Conservation (phyloP, 1,139 yeast genomes). For the Suhomyces chickasaworum region DNA sequence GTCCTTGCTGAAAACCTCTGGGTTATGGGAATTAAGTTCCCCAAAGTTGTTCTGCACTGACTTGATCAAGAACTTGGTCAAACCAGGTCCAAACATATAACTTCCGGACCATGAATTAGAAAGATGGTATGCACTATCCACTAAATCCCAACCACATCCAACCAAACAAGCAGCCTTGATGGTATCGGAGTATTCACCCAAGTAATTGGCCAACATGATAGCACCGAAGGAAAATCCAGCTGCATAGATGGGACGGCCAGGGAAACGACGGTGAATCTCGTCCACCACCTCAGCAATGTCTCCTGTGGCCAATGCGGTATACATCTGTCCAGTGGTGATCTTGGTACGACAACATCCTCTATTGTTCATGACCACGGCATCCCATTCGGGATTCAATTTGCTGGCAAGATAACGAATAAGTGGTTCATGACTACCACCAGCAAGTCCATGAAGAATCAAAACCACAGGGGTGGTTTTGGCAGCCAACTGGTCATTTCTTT, state of each 20-base stretch:
- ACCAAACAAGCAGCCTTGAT: conserved; percentile 68
- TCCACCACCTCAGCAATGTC: conserved; percentile 67
- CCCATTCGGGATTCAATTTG: conserved; percentile 39
- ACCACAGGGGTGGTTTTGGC: conserved; percentile 56
- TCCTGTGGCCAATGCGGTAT: conserved; percentile 72
- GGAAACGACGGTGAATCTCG: conserved; percentile 57
- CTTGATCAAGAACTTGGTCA: conserved; percentile 65
- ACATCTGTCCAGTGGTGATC: conserved; percentile 72
- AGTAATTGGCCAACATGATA: conserved; percentile 53
- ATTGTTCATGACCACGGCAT: conserved; percentile 73
- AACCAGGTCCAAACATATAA: conserved; percentile 62
- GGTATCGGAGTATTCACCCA: conserved; percentile 50
- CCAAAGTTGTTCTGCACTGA: conserved; percentile 62
- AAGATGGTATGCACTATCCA: conserved; percentile 51
- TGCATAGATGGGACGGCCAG: conserved; percentile 71
- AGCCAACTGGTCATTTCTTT: conserved; percentile 19
- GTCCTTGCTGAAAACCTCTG: conserved; percentile 33
- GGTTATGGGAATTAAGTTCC: conserved; percentile 47
- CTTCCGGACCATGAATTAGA: conserved; percentile 59
- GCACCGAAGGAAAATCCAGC: conserved; percentile 86
- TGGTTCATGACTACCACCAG: conserved; percentile 91
- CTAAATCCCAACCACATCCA: conserved; percentile 28
- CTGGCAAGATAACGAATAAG: conserved; percentile 68
- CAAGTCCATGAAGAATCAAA: conserved; percentile 78
- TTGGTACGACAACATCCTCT: conserved; percentile 89